phyloP scores from a whole-genome alignment of 2,329 filamentous ascomycete species.

The Cladosporium sp. region DNA sequence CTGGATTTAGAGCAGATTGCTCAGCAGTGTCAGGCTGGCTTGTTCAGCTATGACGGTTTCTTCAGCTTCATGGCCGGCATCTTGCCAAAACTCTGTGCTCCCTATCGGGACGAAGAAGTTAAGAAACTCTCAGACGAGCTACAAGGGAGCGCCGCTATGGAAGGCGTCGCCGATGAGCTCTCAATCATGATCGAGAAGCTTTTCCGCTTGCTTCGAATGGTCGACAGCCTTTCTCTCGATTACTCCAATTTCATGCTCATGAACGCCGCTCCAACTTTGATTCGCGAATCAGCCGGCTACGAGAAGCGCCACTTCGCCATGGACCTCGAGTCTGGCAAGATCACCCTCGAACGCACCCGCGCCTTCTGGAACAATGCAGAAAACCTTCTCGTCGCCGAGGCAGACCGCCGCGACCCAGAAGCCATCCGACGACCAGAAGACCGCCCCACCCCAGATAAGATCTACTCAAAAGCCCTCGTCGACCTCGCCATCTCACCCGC shows the following conservation, averaged over 20 bases:
- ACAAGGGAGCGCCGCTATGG: slow-evolving; percentile 17
- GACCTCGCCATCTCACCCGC: slow-evolving; percentile 68
- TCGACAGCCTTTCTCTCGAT: slow-evolving; percentile 73
- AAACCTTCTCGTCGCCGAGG: slow-evolving; percentile 61
- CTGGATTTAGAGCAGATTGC: slow-evolving; percentile 69
- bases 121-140: slow-evolving; percentile 62
- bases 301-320: slow-evolving; percentile 69
- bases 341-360: slow-evolving; percentile 57
- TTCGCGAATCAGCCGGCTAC: slow-evolving; percentile 67
- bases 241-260: slow-evolving; percentile 78
- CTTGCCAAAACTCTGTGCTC: slow-evolving; percentile 74
- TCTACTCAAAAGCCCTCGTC: slow-evolving; percentile 72
- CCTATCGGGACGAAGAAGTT: slow-evolving; percentile 73
- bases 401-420: slow-evolving; percentile 65
- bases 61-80: slow-evolving; percentile 72
- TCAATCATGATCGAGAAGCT: slow-evolving; percentile 71
- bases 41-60: slow-evolving; percentile 77
- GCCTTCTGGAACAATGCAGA: slow-evolving; percentile 63
- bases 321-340: slow-evolving; percentile 54
- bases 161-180: slow-evolving; percentile 31
- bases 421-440: slow-evolving; percentile 59
- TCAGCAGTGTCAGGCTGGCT: slow-evolving; percentile 64
- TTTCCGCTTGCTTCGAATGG: slow-evolving; percentile 69
- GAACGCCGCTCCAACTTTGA: slow-evolving; percentile 65
- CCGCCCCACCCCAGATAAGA: slow-evolving; percentile 62